Conservation (phyloP, 345 rosid genomes). For the Melaleuca quinquenervia region DNA sequence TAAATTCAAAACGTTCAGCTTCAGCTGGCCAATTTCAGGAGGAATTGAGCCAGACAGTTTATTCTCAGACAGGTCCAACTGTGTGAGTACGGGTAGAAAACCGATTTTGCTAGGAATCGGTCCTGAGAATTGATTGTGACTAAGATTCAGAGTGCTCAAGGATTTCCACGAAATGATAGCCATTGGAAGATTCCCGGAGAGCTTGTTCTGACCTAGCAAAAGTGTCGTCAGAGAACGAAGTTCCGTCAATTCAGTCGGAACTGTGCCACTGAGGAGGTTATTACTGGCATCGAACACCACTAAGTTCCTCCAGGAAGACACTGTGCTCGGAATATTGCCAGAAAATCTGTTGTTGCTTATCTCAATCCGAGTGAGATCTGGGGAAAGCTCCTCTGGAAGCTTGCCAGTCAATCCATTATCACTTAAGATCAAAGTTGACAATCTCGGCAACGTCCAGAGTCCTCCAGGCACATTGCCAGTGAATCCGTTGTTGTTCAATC, state of each 20-base stretch:
- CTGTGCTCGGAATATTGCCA: slow-evolving; percentile 26
- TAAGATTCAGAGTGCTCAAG: slow-evolving; percentile 23
- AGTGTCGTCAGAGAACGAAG: slow-evolving; percentile 18
- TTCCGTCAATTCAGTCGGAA: slow-evolving; percentile 33
- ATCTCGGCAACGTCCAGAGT: slow-evolving; percentile 26
- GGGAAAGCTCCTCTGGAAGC: slow-evolving; percentile 28
- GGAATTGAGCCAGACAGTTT: slow-evolving; percentile 42
- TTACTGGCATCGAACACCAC: slow-evolving; percentile 33
- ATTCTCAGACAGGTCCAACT: slow-evolving; percentile 41
- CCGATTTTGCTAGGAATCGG: slow-evolving; percentile 27
- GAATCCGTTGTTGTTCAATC: slow-evolving; percentile 16
- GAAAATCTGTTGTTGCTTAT: slow-evolving; percentile 38
- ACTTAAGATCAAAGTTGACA: slow-evolving; percentile 8
- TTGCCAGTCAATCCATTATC: slow-evolving; percentile 35
- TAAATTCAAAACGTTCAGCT: slow-evolving; percentile 18
- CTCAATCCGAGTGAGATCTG: slow-evolving; percentile 16
- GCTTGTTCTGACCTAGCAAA: slow-evolving; percentile 35
- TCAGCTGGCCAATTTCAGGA: slow-evolving; percentile 13
- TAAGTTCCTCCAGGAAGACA: slow-evolving; percentile 22
- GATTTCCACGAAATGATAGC: slow-evolving; percentile 30
- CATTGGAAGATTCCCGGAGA: slow-evolving; percentile 36
- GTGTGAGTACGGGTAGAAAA: slow-evolving; percentile 13
- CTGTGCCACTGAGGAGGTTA: slow-evolving; percentile 29
- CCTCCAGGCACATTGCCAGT: slow-evolving; percentile 39
- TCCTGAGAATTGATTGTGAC: slow-evolving; percentile 37